A percentile compares a stretch with the other conserved stretches of the same genome.
Conservation (phyloP, 2,329 filamentous ascomycete genomes). For the Monascus ruber region DNA sequence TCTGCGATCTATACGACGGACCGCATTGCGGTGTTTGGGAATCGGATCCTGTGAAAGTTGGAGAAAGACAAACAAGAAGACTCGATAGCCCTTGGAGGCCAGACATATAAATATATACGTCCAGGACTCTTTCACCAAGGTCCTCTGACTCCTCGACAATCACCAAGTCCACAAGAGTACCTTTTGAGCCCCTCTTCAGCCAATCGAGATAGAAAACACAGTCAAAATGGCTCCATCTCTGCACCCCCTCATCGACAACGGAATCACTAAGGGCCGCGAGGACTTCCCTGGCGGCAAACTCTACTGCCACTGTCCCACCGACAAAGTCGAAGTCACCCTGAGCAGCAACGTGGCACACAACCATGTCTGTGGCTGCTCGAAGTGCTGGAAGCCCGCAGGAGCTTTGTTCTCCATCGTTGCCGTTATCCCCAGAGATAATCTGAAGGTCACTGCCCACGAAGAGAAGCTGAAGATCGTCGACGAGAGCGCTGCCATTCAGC, state of each 20-base stretch:
- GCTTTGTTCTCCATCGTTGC: slow-evolving; percentile 54
- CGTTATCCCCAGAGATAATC: slow-evolving; percentile 45
- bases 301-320: slow-evolving; percentile 46
- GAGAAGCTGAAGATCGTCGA: slow-evolving; percentile 50
- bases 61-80: too few relatives aligned
- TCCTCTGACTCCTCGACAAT: too few relatives aligned
- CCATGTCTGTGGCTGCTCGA: slow-evolving; percentile 60
- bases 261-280: slow-evolving; percentile 44
- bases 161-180: too few relatives aligned
- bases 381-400: slow-evolving; percentile 58
- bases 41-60: too few relatives aligned
- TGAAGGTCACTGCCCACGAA: slow-evolving; percentile 47
- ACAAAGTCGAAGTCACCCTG: slow-evolving; percentile 49
- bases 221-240: slow-evolving; percentile 30
- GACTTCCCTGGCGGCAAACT: slow-evolving; percentile 51
- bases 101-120: too few relatives aligned
- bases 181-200: too few relatives aligned
- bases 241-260: slow-evolving; percentile 53
- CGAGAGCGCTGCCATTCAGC: slow-evolving; percentile 45
- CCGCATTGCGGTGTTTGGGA: too few relatives aligned
- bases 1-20: too few relatives aligned
- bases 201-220: too few relatives aligned
- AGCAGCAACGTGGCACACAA: slow-evolving; percentile 52
- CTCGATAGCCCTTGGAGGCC: too few relatives aligned
- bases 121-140: too few relatives aligned